Evolutionary conservation across 257 asterid genomes (phyloP).

Genomic region (Mentha longifolia): DNA sequence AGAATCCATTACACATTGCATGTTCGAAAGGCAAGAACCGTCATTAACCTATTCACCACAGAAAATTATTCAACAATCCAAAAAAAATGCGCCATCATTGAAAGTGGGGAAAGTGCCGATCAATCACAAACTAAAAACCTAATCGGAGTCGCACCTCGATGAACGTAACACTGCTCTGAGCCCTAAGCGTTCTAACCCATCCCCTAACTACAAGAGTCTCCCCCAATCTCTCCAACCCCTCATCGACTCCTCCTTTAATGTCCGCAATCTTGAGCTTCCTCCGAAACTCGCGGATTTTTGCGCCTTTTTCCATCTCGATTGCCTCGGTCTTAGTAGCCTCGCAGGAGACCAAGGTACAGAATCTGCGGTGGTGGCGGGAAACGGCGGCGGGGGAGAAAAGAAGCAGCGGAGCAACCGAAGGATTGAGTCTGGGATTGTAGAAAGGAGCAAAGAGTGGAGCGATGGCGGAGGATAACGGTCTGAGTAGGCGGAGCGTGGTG

Average conservation of each 20-base stretch:
- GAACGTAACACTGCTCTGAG: constrained; percentile 84
- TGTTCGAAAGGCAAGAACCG: constrained; percentile 93
- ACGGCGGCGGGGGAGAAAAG: constrained; percentile 41
- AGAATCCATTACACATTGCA: constrained; percentile 92
- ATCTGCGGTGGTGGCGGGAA: constrained; percentile 46
- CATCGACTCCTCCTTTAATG: constrained; percentile 75
- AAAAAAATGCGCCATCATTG: constrained; percentile 7
- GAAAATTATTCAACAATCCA: constrained; percentile 18
- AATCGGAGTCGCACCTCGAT: constrained; percentile 58
- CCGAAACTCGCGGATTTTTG: constrained; percentile 68
- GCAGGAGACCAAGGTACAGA: constrained; percentile 59
- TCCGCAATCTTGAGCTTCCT: constrained; percentile 74
- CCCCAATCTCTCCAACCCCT: constrained; percentile 72
- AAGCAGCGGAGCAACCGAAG: constrained; percentile 31
- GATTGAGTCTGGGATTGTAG: constrained; percentile 33
- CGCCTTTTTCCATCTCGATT: constrained; percentile 39
- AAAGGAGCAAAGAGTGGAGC: constrained; percentile 46
- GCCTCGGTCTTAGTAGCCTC: constrained; percentile 58
- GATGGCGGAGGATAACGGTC: constrained; percentile 52
- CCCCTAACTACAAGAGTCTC: constrained; percentile 78
- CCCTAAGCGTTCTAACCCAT: constrained; percentile 91
- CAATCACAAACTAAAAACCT: constrained; percentile 12
- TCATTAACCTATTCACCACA: constrained; percentile 75
- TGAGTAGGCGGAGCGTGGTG: constrained; percentile 63
- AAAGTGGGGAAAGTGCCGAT: background rate